Evolutionary conservation across 306 rosid species (phyloP).

Genomic region (Ormosia semicastrata): DNA sequence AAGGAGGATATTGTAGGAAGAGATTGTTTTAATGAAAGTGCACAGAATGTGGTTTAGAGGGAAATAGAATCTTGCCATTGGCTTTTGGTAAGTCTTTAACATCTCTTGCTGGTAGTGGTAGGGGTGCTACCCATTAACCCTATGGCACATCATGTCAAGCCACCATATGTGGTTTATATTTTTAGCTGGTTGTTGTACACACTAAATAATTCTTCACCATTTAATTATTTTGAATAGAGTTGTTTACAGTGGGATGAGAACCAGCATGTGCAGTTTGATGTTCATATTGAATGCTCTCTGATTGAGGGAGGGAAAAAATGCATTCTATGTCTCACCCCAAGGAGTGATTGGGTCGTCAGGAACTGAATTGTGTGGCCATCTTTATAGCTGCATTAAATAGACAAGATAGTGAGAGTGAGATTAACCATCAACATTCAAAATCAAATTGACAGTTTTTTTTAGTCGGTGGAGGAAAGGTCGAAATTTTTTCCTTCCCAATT

Average conservation of each 20-base stretch:
- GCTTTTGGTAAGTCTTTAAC: slow-evolving; percentile 29
- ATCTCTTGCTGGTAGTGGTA: slow-evolving; percentile 15
- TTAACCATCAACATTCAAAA: not conserved
- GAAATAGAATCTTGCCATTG: slow-evolving; percentile 11
- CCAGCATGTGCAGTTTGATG: slow-evolving; percentile 4
- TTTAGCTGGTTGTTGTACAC: slow-evolving; percentile 19
- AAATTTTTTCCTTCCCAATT: not conserved
- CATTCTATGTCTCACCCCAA: slow-evolving; percentile 19
- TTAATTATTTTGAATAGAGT: slow-evolving; percentile 5
- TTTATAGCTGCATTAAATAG: slow-evolving; percentile 26
- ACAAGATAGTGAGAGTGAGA: slow-evolving; percentile 23
- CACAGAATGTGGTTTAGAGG: slow-evolving; percentile 24
- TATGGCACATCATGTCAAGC: slow-evolving; percentile 9
- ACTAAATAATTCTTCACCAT: not conserved
- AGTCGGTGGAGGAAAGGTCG: not conserved
- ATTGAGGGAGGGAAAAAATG: not conserved
- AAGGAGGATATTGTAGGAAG: slow-evolving; percentile 32
- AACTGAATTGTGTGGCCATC: not conserved
- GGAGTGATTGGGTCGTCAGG: slow-evolving; percentile 24
- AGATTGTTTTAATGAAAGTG: slow-evolving; percentile 9
- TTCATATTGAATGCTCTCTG: not conserved
- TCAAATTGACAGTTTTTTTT: not conserved
- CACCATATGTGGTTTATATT: slow-evolving; percentile 35
- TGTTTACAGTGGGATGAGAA: not conserved
- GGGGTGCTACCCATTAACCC: slow-evolving; percentile 21